phyloP scores from a whole-genome alignment of 2,329 filamentous ascomycete species.

The Colletotrichum orchidophilum region DNA sequence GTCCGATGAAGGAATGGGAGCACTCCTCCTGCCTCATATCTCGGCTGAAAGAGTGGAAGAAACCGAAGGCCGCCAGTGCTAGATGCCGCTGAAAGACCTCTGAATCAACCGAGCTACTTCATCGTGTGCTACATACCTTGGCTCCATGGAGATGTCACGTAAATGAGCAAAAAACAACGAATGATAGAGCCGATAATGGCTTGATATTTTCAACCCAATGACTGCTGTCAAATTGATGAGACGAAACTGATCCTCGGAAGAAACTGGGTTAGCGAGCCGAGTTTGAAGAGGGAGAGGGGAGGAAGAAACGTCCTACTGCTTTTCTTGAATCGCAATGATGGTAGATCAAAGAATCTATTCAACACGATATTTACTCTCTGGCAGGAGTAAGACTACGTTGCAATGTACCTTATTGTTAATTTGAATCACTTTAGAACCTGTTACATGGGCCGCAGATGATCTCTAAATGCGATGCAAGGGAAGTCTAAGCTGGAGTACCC shows the following conservation, averaged over 20 bases:
- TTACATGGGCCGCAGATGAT: background rate
- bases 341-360: background rate
- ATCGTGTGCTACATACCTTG: too few relatives aligned
- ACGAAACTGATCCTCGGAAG: too few relatives aligned
- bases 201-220: background rate
- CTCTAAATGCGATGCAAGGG: background rate
- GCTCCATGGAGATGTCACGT: too few relatives aligned
- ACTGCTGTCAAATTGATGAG: fast-evolving
- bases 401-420: background rate
- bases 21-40: too few relatives aligned
- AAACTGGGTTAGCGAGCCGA: too few relatives aligned
- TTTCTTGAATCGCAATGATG: background rate
- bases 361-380: background rate
- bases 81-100: fast-evolving
- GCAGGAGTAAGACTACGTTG: too few relatives aligned
- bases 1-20: too few relatives aligned
- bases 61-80: too few relatives aligned
- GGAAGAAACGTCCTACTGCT: too few relatives aligned
- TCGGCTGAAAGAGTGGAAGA: too few relatives aligned
- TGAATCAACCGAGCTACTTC: too few relatives aligned
- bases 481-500: background rate
- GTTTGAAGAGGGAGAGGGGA: too few relatives aligned
- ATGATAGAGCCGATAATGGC: background rate
- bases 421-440: background rate
- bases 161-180: background rate